Evolutionary conservation across 2,329 filamentous ascomycete genomes (phyloP), one percentile per base, ranked within the genome.

Genomic region (Hymenoscyphus fraxineus): DNA sequence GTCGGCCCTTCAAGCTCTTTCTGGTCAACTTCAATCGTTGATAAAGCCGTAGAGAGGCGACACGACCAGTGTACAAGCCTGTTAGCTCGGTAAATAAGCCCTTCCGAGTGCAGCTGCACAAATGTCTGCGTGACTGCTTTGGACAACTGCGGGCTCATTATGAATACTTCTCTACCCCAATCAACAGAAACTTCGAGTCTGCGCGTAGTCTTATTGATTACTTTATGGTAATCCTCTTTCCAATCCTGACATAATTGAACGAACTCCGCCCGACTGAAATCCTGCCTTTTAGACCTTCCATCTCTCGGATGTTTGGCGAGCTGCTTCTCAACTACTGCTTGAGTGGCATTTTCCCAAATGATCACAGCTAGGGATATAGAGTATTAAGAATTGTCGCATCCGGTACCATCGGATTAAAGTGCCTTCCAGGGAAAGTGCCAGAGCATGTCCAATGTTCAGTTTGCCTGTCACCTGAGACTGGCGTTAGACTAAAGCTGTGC

Each of bases 291-390:
- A 31, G 51, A 55, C 51, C 31, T 55, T n/a, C 22, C 51, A 32
- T 55, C 31, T 55, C 13, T 55, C 85, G 85, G 77, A 90, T 88
- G 88, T 89, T 94, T 38, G 97, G 83, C 90, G 94, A 96, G 77
- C 61, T 63, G 57, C n/a, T 96, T 97, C 81, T 98, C 94, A 62
- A 97, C 93, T 60, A 97, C 93, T 69, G 85, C 91, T 79, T 97
- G 94, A 6, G 93, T 97, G 6, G 91, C 91, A 70, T 97, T 97
- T 97, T 80, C 93, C 93, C 38, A 94, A 94, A 76, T 97, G 94
- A 74, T 97, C 94, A 77, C 91, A 95, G 59, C 93, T 93, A 1
- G 93, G 93, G 58, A 97, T 78, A 84, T 89, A 96, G n/a, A 96
- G 80, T 2, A 91, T 93, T 10, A 91, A 93, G 80, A 89, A 88